Base-by-base conservation (phyloP, 2,329 filamentous ascomycete genomes). In the Triangularia setosa region DNA sequence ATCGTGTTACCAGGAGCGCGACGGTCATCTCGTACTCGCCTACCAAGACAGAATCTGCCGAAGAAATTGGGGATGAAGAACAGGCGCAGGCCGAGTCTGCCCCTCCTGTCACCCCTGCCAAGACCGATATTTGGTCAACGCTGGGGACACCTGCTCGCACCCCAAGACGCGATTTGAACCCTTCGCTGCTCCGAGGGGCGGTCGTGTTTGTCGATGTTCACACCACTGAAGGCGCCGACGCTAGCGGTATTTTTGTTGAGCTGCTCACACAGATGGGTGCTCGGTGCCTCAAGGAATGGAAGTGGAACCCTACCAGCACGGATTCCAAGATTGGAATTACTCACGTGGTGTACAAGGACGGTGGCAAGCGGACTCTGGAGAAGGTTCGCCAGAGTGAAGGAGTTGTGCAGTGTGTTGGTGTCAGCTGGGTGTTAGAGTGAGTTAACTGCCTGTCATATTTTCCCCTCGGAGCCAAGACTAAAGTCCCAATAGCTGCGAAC, bases 341-440 rank as follows among this genome's bases (percentile, higher is more conserved):
- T 0, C 93, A 97, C 73, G 90, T 97, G 7, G 87, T 97, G 6
- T 97, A 88, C 81, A 97, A 96, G 75, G 93, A 96, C 72, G 93
- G 93, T 55, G 88, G 88, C 52, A 88, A 89, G 72, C 83, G 89
- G 25, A 96, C 92, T 0, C 77, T 97, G 69, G 89, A 96, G 73
- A 96, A 93, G 77, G 89, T 94, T 6, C 83, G 87, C 64, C 84
- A 89, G 70, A 88, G 86, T 44, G 83, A 85, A 14, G 91, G 91
- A 5, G 81, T 91, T 28, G 90, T 97, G 40, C 88, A 91, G 70
- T 96, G 92, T 77, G 92, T 97, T 62, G 92, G 92, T 58, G 90
- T 96, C 56, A 88, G 88, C 69, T 97, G 92, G 92, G 90, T 95
- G 62, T 83, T 96, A 67, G 92, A 96, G 89, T 92, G 85, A 84